Conservation (phyloP, 163 green algal species). For the Chlamydomonas reinhardtii region DNA sequence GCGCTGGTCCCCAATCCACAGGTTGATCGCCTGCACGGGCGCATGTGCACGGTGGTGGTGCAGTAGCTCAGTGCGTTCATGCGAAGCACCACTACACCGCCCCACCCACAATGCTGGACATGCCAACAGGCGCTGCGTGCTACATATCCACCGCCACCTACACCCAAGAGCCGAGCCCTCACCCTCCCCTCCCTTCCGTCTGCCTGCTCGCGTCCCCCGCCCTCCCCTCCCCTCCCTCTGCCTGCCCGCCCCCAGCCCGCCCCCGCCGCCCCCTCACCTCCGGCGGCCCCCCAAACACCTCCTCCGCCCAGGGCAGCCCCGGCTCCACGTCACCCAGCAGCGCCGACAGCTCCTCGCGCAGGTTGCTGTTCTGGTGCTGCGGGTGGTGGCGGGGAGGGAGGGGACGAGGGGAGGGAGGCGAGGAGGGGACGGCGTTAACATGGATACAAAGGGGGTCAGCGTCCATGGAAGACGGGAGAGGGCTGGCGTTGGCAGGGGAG, state of each 20-base stretch:
- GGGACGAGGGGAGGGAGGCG: neutral
- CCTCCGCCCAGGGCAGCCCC: constrained; percentile 73
- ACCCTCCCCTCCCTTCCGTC: no score
- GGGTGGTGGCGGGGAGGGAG: constrained; percentile 50
- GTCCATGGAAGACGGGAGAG: no score
- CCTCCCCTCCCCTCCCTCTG: neutral
- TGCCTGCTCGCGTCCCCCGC: constrained; percentile 40
- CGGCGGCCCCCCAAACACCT: constrained; percentile 65
- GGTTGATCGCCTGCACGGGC: constrained; percentile 78
- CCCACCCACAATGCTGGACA: no score
- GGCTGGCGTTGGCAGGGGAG: no score
- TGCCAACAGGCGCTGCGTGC: no score
- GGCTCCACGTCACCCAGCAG: constrained; percentile 20
- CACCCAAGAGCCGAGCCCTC: no score
- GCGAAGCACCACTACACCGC: no score
- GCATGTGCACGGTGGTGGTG: no score
- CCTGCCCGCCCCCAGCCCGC: neutral
- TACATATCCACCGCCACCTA: no score
- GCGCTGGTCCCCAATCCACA: constrained; percentile 88
- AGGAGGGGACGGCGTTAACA: neutral
- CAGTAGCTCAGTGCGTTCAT: no score
- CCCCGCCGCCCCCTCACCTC: neutral
- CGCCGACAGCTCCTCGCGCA: constrained; percentile 62
- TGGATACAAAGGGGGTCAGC: no score
- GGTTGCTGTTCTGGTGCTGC: constrained; percentile 82